phyloP scores from a whole-genome alignment of 805 yeast species.

The Metschnikowia chrysomelidarum region DNA sequence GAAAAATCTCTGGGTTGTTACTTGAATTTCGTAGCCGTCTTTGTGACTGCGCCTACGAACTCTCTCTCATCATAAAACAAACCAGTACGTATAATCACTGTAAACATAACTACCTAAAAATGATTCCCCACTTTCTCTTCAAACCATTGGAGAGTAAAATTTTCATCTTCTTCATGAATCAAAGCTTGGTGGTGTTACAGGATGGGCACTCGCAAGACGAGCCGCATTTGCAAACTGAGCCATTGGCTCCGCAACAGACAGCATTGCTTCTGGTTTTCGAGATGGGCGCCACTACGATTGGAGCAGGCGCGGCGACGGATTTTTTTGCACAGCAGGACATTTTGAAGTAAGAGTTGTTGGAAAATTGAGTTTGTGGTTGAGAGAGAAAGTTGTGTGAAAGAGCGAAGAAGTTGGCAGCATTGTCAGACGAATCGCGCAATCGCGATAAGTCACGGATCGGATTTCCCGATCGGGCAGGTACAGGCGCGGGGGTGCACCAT shows the following conservation, averaged over 20 bases:
- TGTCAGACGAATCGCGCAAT: background rate
- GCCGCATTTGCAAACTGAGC: slow-evolving; percentile 42
- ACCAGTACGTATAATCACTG: too few species aligned
- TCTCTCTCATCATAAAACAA: too few species aligned
- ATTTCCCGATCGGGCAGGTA: slow-evolving; percentile 9
- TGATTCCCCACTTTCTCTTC: too few species aligned
- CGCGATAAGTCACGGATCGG: slow-evolving; percentile 12
- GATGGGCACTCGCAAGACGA: slow-evolving; percentile 39
- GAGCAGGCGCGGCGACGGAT: slow-evolving; percentile 11
- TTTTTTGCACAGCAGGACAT: slow-evolving; percentile 21
- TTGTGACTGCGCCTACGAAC: too few species aligned
- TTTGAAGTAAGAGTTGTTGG: slow-evolving; percentile 2
- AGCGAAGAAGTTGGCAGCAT: background rate
- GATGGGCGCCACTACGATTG: slow-evolving; percentile 13
- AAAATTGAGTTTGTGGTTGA: slow-evolving; percentile 1
- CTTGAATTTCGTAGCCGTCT: too few species aligned
- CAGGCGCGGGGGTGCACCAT: slow-evolving; percentile 5
- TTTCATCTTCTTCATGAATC: background rate
- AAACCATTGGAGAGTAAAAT: background rate
- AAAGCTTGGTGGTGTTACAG: slow-evolving; percentile 43
- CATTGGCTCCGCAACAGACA: slow-evolving; percentile 29
- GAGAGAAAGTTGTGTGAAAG: background rate
- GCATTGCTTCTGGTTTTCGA: slow-evolving; percentile 13
- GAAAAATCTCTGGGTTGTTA: too few species aligned
- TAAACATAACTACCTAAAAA: too few species aligned